Evolutionary conservation across 768 basidiomycete species (phyloP), one percentile per base, ranked within the genome.

Genomic region (Kockovaella imperatae): DNA sequence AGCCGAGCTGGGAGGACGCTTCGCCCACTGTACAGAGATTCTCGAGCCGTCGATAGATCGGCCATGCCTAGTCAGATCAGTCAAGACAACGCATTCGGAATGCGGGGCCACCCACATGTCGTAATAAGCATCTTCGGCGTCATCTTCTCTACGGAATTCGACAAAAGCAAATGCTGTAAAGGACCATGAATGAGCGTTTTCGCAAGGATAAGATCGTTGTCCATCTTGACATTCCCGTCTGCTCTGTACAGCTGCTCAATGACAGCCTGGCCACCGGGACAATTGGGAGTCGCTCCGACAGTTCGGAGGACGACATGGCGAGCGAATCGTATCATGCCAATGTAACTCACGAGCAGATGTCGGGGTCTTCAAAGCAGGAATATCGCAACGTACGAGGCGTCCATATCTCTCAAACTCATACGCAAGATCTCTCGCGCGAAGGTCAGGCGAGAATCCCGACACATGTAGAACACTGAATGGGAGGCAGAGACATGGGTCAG

Each of bases 101-200:
- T 24, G 15, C 18, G 26, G 17, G n/a, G 30, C 15, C 31, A 73
- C 82, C 52, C 68, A 86, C 85, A 87, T 86, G 51, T 86, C 83
- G 64, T 84, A 80, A 70, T 86, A 86, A 24, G 85, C 84, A 56
- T 85, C 83, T 62, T 86, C 85, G 17, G 85, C 85, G 62, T 86
- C 84, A 34, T 82, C 80, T 40, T 78, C 76, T 62, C 79, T 80
- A 67, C 83, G 81, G 64, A 86, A 87, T 70, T 87, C 85, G 67
- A 87, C 80, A 71, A 87, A 87, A 49, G 85, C 86, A 71, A 86
- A 87, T 75, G 86, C 86, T 76, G 49, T 47, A 45, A 47, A 45
- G 31, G 31, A 32, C 31, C 10, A 10, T 10, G 31, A 32, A 32
- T 17, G 31, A 10, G 31, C 31, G 31, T 10, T 17, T 17, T 10